Conservation (phyloP, 2,329 filamentous ascomycete species). For the Phialocephala sp. region DNA sequence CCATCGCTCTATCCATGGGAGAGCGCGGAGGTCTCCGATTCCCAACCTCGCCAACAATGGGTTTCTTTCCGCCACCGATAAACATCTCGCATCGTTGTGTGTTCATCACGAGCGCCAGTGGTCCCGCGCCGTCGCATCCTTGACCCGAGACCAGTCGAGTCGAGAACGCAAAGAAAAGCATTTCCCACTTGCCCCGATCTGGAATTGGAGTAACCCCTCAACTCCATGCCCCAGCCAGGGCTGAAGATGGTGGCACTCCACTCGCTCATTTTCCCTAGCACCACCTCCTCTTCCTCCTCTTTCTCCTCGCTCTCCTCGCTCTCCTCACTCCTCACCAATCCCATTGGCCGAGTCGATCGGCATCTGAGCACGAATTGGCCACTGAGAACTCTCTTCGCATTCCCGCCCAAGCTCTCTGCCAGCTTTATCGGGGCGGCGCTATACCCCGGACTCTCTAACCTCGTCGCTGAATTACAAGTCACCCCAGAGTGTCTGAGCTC, state of each 20-base stretch:
- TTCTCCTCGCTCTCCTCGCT: not conserved
- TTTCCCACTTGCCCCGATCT: not conserved
- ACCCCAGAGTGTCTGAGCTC: not conserved
- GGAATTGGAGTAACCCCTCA: not conserved
- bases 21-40: not conserved
- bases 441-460: constrained; percentile 14
- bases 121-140: constrained; percentile 4
- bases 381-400: not conserved
- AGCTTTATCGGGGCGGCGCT: constrained; percentile 8
- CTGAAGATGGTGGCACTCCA: not conserved
- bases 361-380: not conserved
- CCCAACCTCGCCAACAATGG: not conserved
- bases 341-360: not conserved
- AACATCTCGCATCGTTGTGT: not conserved
- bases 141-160: not conserved
- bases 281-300: not conserved
- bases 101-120: not conserved
- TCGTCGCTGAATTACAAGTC: constrained; percentile 12
- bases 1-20: not conserved
- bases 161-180: not conserved
- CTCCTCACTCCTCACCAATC: constrained; percentile 2
- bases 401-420: constrained; percentile 6
- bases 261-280: not conserved
- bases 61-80: not conserved
- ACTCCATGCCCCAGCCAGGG: not conserved